These are phyloP conservation scores for Colletotrichum limetticola DNA, from an alignment of 2,329 filamentous ascomycete genomes.

Conservation along the genomic window DNA sequence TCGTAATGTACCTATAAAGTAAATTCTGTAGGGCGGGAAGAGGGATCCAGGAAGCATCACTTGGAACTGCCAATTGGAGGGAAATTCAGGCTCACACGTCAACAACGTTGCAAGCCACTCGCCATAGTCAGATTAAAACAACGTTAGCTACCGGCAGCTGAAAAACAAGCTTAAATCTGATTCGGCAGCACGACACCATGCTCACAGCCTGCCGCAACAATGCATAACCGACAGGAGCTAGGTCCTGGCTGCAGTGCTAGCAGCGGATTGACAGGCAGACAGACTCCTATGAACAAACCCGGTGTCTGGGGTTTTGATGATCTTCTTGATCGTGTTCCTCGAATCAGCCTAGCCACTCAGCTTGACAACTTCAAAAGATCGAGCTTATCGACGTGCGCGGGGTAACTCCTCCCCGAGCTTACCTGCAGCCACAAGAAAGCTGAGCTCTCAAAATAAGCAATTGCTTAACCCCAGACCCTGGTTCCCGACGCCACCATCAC, in stretches of 20 bases:
- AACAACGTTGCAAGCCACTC: neutral
- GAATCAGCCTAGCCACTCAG: slow-evolving; percentile 3
- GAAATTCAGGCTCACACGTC: neutral
- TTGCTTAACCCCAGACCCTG: neutral
- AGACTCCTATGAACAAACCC: neutral
- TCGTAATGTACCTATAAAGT: too few relatives aligned
- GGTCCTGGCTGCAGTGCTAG: neutral
- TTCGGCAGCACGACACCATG: neutral
- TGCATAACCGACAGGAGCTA: neutral
- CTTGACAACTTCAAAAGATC: neutral
- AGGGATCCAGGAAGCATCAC: neutral
- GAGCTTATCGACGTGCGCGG: neutral
- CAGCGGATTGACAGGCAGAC: neutral
- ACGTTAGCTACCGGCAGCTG: neutral
- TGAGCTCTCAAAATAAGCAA: slow-evolving; percentile 16
- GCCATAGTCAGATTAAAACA: neutral
- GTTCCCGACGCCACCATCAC: slow-evolving; percentile 5
- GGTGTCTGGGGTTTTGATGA: neutral
- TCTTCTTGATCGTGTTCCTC: too few relatives aligned
- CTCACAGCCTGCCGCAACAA: slow-evolving; percentile 5
- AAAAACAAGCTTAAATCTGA: neutral
- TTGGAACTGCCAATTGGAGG: neutral
- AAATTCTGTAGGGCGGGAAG: neutral
- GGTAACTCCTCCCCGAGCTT: slow-evolving; percentile 15
- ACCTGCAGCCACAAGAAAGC: neutral